Percentiles rank a stretch among this genome's conserved stretches.
Evolutionary conservation across 2,329 filamentous ascomycete genomes (phyloP).

Genomic region (Verticillium dahliae): DNA sequence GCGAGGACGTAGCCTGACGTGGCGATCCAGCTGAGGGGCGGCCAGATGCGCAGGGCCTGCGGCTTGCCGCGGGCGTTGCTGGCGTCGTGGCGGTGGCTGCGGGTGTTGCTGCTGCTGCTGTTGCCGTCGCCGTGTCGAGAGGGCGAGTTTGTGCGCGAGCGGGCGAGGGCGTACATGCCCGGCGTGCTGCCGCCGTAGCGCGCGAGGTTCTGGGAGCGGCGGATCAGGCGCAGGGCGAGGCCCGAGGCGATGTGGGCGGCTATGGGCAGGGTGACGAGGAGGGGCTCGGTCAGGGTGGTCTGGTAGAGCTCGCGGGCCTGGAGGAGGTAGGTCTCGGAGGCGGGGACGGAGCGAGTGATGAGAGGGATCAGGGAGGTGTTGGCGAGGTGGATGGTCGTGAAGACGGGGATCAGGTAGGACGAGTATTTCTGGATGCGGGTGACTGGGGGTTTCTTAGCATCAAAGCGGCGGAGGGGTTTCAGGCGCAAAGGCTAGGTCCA

Average conservation of each 20-base stretch:
- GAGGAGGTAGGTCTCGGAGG: conserved; percentile 79
- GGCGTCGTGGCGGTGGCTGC: background rate
- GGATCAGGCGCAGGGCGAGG: conserved; percentile 67
- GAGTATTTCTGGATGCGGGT: conserved; percentile 80
- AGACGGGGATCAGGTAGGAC: conserved; percentile 75
- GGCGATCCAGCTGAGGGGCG: conserved; percentile 62
- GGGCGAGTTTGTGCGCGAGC: conserved; percentile 22
- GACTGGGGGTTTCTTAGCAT: conserved; percentile 37
- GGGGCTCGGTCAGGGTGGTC: conserved; percentile 69
- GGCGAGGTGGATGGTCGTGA: conserved; percentile 68
- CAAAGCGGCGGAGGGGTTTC: background rate
- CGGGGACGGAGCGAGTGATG: conserved; percentile 62
- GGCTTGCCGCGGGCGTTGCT: background rate
- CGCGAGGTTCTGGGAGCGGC: conserved; percentile 62
- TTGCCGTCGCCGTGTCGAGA: conserved; percentile 18
- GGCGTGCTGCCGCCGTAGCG: conserved; percentile 68
- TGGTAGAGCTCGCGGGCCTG: conserved; percentile 92
- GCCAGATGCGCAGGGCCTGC: conserved; percentile 49
- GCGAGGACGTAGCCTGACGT: conserved; percentile 65
- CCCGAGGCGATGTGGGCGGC: conserved; percentile 72
- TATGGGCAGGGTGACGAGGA: conserved; percentile 71
- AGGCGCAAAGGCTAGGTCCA: conserved; percentile 18
- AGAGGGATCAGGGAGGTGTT: conserved; percentile 81
- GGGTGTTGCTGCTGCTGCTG: background rate
- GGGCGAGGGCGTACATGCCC: conserved; percentile 36